Percentiles rank a stretch among this genome's conserved stretches.
Evolutionary conservation across 192 early-diverging fungal genomes (phyloP).

Genomic region (Chytriomyces sp.): DNA sequence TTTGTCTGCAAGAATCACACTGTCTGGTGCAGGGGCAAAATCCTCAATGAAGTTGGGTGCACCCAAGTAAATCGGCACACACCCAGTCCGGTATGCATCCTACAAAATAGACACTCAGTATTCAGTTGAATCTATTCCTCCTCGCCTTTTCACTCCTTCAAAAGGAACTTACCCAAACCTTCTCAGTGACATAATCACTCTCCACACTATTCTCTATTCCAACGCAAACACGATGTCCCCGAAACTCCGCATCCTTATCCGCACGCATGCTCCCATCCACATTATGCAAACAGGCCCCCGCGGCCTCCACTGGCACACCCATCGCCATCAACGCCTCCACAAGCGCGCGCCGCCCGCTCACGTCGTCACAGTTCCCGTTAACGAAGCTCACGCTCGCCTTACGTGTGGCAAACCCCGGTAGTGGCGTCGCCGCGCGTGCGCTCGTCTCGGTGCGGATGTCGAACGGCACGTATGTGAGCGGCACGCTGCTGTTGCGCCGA

Average conservation of each 20-base stretch:
- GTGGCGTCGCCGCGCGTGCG: too few species aligned
- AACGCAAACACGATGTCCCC: not conserved
- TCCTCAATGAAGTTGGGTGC: not conserved
- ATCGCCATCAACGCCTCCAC: not conserved
- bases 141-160: too few species aligned
- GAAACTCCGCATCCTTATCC: not conserved
- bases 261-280: not conserved
- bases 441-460: not conserved
- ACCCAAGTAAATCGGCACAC: not conserved
- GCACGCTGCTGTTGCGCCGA: not conserved
- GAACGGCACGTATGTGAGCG: not conserved
- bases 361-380: not conserved
- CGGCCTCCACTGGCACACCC: not conserved
- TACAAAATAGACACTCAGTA: too few species aligned
- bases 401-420: not conserved
- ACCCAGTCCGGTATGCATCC: not conserved
- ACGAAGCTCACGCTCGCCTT: not conserved
- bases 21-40: not conserved
- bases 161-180: too few species aligned
- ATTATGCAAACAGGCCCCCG: not conserved
- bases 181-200: not conserved
- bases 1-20: not conserved
- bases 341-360: not conserved
- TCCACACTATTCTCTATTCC: not conserved
- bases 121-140: too few species aligned